Base-by-base conservation (phyloP, 768 basidiomycete genomes). In the Trametes punicea region DNA sequence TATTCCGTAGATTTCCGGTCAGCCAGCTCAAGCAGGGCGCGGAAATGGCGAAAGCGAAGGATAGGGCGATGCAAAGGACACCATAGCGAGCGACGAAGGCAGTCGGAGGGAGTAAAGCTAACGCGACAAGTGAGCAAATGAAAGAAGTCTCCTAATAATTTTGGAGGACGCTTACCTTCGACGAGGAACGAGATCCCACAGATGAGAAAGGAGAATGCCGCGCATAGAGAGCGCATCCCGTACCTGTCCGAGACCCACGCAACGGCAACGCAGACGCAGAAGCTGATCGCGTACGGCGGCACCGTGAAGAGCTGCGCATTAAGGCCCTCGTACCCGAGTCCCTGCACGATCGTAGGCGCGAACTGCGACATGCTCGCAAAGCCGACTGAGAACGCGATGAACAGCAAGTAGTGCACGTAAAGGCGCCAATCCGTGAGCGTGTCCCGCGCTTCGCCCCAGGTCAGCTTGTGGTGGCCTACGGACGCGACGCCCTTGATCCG, bases 281-380 rank as follows among this genome's bases (percentile, higher is more conserved):
- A 74, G 3, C 67, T 73, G 9, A 70, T 69, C 5, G 74, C 71
- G 34, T 71, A 75, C 8, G 76, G 75, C 7, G 74, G 76, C 2
- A 87, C 85, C 13, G 79, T 83, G 75, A 84, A 81, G 1, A 88
- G 73, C 63, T 87, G 84, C 9, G 82, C 80, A 25, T 71, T 65
- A 23, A 79, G 73, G 0, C 78, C 75, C 3, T 75, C 75, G 64
- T 78, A 85, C 18, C 85, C 85, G 1, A 87, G 76, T 18, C 75
- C 73, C 42, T 80, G 73, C 8, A 91, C 80, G 68, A 92, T 87
- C 2, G 85, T 84, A 4, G 89, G 89, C 3, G 82, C 73, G 69
- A 92, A 90, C 63, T 87, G 82, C 40, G 50, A 58, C 39, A 72
- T 61, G 46, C 69, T 70, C 61, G 75, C 77, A 49, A 79, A 72